Percentiles rank a stretch among this genome's conserved stretches.
Evolutionary conservation across 208 protist species (phyloP).

Genomic region (Dictyostelium gargantuum): DNA sequence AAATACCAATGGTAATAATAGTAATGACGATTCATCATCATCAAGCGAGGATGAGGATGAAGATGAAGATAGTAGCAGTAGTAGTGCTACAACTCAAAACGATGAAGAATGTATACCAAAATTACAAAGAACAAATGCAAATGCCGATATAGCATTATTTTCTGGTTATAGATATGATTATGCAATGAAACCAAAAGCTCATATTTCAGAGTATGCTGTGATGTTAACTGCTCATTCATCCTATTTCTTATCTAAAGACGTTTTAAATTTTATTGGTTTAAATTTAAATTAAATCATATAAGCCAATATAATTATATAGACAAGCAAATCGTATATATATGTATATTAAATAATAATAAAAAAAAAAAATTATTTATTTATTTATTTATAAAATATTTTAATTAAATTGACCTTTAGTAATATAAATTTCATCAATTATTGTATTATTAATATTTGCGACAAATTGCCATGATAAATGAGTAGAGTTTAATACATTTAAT

Average conservation of each 20-base stretch:
- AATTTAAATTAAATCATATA: not conserved
- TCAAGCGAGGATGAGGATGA: not conserved
- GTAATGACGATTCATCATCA: not conserved
- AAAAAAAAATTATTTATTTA: not conserved
- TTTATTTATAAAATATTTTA: not conserved
- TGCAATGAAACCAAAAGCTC: not conserved
- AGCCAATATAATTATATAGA: no score
- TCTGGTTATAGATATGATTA: slow-evolving; percentile 45
- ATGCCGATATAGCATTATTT: not conserved
- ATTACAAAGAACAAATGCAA: not conserved
- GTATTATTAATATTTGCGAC: not conserved
- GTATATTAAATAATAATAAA: no score
- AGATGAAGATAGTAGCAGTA: not conserved
- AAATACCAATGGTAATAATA: not conserved
- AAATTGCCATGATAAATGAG: not conserved
- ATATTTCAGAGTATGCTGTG: not conserved
- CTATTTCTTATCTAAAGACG: slow-evolving; percentile 35
- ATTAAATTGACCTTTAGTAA: not conserved
- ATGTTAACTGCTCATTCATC: not conserved
- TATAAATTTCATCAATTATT: not conserved
- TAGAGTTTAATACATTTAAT: not conserved
- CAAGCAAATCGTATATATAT: no score
- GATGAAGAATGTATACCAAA: no score
- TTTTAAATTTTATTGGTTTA: slow-evolving; percentile 30
- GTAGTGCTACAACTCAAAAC: not conserved